Base-by-base conservation (phyloP, 2,329 filamentous ascomycete species). In the Mycosphaerella sp. region DNA sequence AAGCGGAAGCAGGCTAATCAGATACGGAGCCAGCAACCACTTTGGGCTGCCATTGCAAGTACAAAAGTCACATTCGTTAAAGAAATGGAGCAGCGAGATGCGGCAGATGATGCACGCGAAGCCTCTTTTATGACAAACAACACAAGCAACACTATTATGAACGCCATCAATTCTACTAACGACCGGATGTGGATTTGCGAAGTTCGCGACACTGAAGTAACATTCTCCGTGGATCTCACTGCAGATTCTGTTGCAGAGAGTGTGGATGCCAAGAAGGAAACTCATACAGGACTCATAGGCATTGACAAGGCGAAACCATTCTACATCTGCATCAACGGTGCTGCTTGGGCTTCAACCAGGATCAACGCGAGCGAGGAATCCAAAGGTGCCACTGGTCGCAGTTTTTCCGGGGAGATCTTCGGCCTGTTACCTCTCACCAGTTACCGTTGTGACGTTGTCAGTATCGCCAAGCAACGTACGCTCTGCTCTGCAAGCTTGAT, bases 21-120 rank as follows among this genome's bases (percentile, higher is more conserved):
- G 70, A 89, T 95, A 60, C 80, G 90, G 69, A 87, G 89, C 68
- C 84, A 89, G 66, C 90, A 96, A 72, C 90, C 90, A 43, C 80
- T 96, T 59, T 96, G 90, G 90, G 89, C 90, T 58, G 90, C 90
- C 42, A 80, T 96, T 62, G 90, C 90, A 45, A 95, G 89, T 72
- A 95, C 90, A 66, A 96, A 96, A 77, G 90, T 96, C 67, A 91
- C 93, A 62, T 89, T 95, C 72, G 84, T 94, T 66, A 93, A 95
- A 73, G 90, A 71, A 74, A 79, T 76, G 68, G 75, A 78, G 71
- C 80, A 94, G 67, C 91, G 87, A 59, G 83, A 87, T 67, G 82
- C 84, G 52, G 79, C 85, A 54, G 80, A 81, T 49, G 86, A 89
- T 70, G 85, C 83, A 44, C 81, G 80, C 28, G 85, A 85, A 63